These are phyloP conservation scores for Saccharomycopsis sp. DNA, from an alignment of 805 yeast species.

Conservation along the genomic window DNA sequence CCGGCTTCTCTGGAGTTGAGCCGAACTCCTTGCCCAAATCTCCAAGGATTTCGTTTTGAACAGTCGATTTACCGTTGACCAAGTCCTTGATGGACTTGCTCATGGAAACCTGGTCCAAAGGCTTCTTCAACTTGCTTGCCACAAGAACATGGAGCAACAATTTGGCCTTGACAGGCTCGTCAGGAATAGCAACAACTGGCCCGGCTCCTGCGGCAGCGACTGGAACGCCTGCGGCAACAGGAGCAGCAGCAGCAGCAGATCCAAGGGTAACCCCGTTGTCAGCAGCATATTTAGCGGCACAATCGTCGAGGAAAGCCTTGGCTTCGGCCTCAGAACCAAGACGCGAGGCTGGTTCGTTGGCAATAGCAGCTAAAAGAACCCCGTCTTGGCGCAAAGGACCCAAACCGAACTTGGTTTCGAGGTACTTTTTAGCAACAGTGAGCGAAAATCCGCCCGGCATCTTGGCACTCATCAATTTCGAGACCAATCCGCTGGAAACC, in stretches of 20 bases:
- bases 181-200: slow-evolving; percentile 79
- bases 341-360: slow-evolving; percentile 88
- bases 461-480: slow-evolving; percentile 89
- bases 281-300: slow-evolving; percentile 78
- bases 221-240: slow-evolving; percentile 53
- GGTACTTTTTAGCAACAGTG: slow-evolving; percentile 85
- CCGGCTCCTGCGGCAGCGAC: slow-evolving; percentile 60
- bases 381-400: slow-evolving; percentile 93
- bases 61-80: slow-evolving; percentile 98
- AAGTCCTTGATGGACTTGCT: slow-evolving; percentile 92
- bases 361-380: slow-evolving; percentile 72
- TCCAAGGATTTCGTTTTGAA: slow-evolving; percentile 97
- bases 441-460: slow-evolving; percentile 99
- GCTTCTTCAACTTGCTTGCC: slow-evolving; percentile 92
- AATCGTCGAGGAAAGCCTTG: slow-evolving; percentile 75
- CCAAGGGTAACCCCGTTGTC: slow-evolving; percentile 49
- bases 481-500: slow-evolving; percentile 81
- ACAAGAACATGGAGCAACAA: slow-evolving; percentile 82
- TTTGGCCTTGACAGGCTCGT: slow-evolving; percentile 82
- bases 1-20: slow-evolving; percentile 97
- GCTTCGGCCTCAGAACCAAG: slow-evolving; percentile 84
- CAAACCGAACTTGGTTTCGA: slow-evolving; percentile 89
- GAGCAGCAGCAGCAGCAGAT: slow-evolving; percentile 49
- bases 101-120: slow-evolving; percentile 78
- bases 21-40: slow-evolving; percentile 98